These are phyloP conservation scores for Penicillium sp. DNA, from an alignment of 2,329 filamentous ascomycete species.

Conservation along the genomic window DNA sequence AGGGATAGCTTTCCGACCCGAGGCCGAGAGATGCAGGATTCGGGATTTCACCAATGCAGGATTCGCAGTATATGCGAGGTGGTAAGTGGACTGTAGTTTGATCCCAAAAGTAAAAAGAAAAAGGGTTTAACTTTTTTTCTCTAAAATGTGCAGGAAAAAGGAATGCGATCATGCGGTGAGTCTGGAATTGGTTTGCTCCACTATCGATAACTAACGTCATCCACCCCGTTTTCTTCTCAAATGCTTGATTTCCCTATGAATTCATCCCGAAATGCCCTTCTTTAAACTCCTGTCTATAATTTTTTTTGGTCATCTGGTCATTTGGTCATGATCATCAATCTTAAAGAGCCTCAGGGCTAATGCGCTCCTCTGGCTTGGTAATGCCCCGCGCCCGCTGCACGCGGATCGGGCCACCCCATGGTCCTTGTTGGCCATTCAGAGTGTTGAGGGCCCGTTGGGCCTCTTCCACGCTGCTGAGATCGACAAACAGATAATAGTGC, in stretches of 20 bases:
- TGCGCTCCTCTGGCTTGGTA: conserved; percentile 6
- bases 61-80: not conserved
- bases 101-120: not conserved
- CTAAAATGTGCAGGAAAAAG: not conserved
- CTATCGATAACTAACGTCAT: conserved; percentile 23
- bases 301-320: not conserved
- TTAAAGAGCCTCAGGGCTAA: not conserved
- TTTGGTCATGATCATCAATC: not conserved
- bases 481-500: conserved; percentile 67
- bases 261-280: not conserved
- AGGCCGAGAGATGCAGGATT: conserved; percentile 9
- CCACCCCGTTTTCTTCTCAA: conserved; percentile 5
- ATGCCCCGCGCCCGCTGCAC: conserved; percentile 42
- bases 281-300: not conserved
- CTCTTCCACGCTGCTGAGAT: conserved; percentile 58
- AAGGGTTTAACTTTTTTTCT: not conserved
- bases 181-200: conserved; percentile 26
- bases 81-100: not conserved
- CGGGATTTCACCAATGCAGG: conserved; percentile 10
- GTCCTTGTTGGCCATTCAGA: conserved; percentile 42
- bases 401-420: conserved; percentile 41
- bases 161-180: conserved; percentile 22
- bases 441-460: conserved; percentile 53
- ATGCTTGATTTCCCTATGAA: not conserved
- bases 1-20: conserved; percentile 20